Evolutionary conservation across 805 yeast species (phyloP), one percentile per base, ranked within the genome.

Genomic region (Candida andamanensis): DNA sequence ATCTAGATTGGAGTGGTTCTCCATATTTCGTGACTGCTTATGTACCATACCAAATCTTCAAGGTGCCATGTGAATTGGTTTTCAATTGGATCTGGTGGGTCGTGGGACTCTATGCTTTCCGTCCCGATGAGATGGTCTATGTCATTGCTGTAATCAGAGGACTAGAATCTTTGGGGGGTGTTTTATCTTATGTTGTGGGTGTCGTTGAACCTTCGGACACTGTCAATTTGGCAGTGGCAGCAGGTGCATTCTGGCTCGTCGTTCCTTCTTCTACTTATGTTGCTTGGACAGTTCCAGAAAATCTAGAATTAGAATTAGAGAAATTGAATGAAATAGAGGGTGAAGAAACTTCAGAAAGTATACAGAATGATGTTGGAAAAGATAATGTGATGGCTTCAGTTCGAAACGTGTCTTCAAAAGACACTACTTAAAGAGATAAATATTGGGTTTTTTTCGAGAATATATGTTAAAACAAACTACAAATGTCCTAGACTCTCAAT

Each of bases 81-180:
- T 48, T 47, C 38, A 45, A 47, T 23, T 49, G 53, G 52, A 29
- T 45, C 15, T 48, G 41, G 30, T 51, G 56, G 56, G 41, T 42
- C 3, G 37, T 46, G 22, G 48, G 54, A 12, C 39, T 40, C 8
- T 46, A 39, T 22, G 44, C 42, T 11, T 49, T 43, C 28, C 15
- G 34, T 2, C 26, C 43, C 4, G 30, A 37, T 9, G 54, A 50
- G 20, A 32, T 49, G 16, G 33, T 48, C 2, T 44, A 48, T 26
- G 30, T 40, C 13, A 28, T 45, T 8, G 52, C 47, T 17, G 29
- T 45, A 9, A 47, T 51, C 24, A 41, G 56, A 38, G 31, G 43
- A 11, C 34, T 44, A 16, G 53, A 49, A 32, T 36, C 50, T 1
- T 33, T 46, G 8, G 56, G 56, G 4, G 29, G 22, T 9, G 24